phyloP scores from a whole-genome alignment of 148 eudicot genomes.

The Chenopodium berlandieri region DNA sequence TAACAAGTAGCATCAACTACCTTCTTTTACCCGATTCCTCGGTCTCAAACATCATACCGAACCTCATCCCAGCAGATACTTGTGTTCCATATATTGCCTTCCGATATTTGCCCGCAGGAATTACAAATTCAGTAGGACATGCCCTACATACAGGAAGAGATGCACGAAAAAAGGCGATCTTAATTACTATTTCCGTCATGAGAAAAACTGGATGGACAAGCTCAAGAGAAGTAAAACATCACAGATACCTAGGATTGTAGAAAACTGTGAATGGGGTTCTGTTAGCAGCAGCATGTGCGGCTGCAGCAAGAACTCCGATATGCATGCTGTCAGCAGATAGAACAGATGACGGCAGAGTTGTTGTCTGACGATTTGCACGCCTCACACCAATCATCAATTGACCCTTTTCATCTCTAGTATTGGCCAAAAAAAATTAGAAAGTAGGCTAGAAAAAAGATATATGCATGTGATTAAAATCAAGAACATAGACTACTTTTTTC shows the following conservation, averaged over 20 bases:
- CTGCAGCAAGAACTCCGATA: constrained; percentile 98
- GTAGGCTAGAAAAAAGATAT: neutral
- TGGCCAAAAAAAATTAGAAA: neutral
- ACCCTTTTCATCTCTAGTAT: constrained; percentile 77
- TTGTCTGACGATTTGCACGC: constrained; percentile 87
- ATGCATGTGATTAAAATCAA: neutral
- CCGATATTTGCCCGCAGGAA: constrained; percentile 70
- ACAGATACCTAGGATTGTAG: constrained; percentile 78
- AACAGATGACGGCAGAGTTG: constrained; percentile 90
- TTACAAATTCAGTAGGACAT: constrained; percentile 92
- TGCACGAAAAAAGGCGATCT: constrained; percentile 17
- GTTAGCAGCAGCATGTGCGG: constrained; percentile 92
- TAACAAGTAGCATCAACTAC: constrained; percentile 26
- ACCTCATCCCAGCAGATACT: constrained; percentile 88
- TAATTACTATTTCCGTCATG: neutral
- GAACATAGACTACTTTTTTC: neutral
- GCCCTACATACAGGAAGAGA: constrained; percentile 51
- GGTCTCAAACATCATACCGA: constrained; percentile 99
- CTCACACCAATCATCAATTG: constrained; percentile 88
- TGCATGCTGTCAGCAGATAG: constrained; percentile 98
- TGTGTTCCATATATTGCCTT: constrained; percentile 78
- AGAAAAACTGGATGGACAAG: neutral
- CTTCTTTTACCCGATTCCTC: constrained; percentile 93
- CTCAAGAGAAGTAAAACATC: neutral
- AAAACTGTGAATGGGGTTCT: constrained; percentile 77